Conservation (phyloP, 495 filamentous ascomycete genomes). For the Talaromyces proteolyticus region DNA sequence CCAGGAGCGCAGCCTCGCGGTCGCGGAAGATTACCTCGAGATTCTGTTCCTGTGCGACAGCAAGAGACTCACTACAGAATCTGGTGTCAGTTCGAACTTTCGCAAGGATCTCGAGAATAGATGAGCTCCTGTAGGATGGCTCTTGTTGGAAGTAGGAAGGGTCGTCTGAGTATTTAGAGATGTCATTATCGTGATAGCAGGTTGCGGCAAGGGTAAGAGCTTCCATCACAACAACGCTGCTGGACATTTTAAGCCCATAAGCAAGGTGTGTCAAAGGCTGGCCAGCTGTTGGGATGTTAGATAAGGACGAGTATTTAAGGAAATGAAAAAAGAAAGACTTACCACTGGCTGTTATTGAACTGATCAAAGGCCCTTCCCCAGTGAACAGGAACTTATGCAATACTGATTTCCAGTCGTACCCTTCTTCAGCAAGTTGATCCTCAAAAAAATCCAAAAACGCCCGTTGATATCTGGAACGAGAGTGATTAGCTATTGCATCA, state of each 20-base stretch:
- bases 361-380: conserved; percentile 72
- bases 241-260: conserved; percentile 80
- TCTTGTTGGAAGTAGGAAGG: conserved; percentile 53
- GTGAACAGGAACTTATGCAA: conserved; percentile 69
- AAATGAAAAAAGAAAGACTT: conserved; percentile 27
- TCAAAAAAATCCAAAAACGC: conserved; percentile 92
- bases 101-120: conserved; percentile 60
- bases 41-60: conserved; percentile 53
- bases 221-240: conserved; percentile 76
- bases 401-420: conserved; percentile 80
- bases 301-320: neutral
- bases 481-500: neutral
- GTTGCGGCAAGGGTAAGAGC: conserved; percentile 63
- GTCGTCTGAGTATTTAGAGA: conserved; percentile 77
- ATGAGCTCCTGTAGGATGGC: conserved; percentile 43
- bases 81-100: conserved; percentile 44
- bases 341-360: conserved; percentile 72
- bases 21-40: conserved; percentile 60
- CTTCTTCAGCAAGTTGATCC: conserved; percentile 67
- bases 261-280: conserved; percentile 86
- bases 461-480: conserved; percentile 61
- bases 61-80: conserved; percentile 53
- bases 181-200: conserved; percentile 62
- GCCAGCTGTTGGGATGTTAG: conserved; percentile 49
- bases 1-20: conserved; percentile 62